Percentiles rank a stretch among this genome's conserved stretches.
These are phyloP conservation scores for Ulota crispa DNA, from an alignment of 225 moss, liverwort and hornwort species.

Conservation along the genomic window DNA sequence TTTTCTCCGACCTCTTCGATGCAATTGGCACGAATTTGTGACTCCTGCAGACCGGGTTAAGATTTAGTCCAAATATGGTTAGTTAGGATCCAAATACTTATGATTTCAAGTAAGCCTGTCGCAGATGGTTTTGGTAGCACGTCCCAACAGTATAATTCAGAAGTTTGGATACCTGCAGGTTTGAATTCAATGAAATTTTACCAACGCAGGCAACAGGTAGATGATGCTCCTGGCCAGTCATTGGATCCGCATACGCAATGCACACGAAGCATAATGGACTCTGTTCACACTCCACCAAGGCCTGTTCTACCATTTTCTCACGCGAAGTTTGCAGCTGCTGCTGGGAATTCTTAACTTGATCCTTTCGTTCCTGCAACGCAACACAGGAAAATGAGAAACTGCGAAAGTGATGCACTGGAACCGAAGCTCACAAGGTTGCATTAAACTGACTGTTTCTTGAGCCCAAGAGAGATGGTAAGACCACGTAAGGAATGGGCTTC, in stretches of 20 bases:
- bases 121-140: background rate
- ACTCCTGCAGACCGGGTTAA: conserved; percentile 28
- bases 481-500: background rate
- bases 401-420: background rate
- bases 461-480: background rate
- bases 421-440: conserved; percentile 9
- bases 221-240: conserved; percentile 54
- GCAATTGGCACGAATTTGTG: background rate
- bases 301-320: conserved; percentile 42
- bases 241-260: conserved; percentile 46
- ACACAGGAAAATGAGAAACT: background rate
- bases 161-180: conserved; percentile 32
- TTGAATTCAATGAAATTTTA: conserved; percentile 18
- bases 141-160: background rate
- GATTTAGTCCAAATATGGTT: conserved; percentile 14
- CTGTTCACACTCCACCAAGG: conserved; percentile 24
- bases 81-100: background rate
- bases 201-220: conserved; percentile 46
- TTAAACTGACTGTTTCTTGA: background rate
- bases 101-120: background rate
- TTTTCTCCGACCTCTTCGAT: conserved; percentile 11
- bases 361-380: conserved; percentile 40
- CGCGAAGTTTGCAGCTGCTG: conserved; percentile 42
- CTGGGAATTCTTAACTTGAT: conserved; percentile 27
- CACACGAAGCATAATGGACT: conserved; percentile 33